Evolutionary conservation across 1,284 basidiomycete genomes (phyloP).

Genomic region (Ustilago curta): DNA sequence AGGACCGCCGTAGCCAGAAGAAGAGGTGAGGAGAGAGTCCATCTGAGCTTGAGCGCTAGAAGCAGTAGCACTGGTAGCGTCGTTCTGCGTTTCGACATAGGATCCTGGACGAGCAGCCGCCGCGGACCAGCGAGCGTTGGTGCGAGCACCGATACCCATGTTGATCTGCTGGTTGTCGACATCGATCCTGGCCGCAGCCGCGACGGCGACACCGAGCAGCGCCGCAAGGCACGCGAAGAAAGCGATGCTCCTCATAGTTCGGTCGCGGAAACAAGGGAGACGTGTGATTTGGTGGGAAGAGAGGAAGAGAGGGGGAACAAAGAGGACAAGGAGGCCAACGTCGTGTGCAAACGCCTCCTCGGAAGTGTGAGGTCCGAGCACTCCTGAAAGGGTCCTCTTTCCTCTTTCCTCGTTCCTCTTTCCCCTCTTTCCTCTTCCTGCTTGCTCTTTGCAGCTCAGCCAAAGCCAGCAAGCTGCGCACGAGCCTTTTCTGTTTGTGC

Average conservation of each 20-base stretch:
- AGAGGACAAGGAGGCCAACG: neutral
- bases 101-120: constrained; percentile 9
- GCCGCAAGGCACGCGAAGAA: constrained; percentile 45
- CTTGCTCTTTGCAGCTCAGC: too few relatives aligned
- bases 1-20: constrained; percentile 33
- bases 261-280: neutral
- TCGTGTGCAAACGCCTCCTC: neutral
- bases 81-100: constrained; percentile 26
- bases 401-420: neutral
- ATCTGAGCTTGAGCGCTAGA: constrained; percentile 27
- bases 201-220: constrained; percentile 23
- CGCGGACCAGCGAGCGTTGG: constrained; percentile 24
- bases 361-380: constrained; percentile 25
- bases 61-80: neutral
- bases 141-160: constrained; percentile 34
- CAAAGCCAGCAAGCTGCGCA: too few relatives aligned
- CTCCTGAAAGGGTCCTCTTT: neutral
- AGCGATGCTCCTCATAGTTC: constrained; percentile 32
- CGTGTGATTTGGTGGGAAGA: neutral
- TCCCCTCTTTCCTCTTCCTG: neutral
- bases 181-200: constrained; percentile 34
- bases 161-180: constrained; percentile 31
- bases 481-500: neutral
- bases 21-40: constrained; percentile 16
- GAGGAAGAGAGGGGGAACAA: neutral